Percentiles rank a stretch among this genome's conserved stretches.
phyloP scores from a whole-genome alignment of 2,329 filamentous ascomycete genomes.

The Xylaria sp. region DNA sequence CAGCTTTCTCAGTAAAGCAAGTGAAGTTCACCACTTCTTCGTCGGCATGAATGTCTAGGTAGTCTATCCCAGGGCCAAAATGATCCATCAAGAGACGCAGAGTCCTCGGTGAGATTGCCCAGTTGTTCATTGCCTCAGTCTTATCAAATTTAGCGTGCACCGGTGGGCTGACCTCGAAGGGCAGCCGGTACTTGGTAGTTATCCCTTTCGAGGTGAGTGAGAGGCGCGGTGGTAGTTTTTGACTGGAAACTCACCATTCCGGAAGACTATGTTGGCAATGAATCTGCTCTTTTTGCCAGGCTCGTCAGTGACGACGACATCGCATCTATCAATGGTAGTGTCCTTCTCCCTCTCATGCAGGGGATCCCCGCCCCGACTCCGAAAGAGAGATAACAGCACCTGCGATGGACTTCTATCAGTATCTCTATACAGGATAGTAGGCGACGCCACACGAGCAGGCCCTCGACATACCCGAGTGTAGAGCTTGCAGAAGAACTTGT shows the following conservation, averaged over 20 bases:
- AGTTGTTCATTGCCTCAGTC: slow-evolving; percentile 73
- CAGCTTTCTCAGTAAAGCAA: slow-evolving; percentile 83
- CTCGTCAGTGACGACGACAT: slow-evolving; percentile 78
- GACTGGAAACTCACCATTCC: slow-evolving; percentile 66
- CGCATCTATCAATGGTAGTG: slow-evolving; percentile 77
- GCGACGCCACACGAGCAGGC: not conserved
- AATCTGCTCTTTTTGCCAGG: slow-evolving; percentile 78
- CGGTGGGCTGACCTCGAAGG: slow-evolving; percentile 78
- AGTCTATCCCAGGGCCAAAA: slow-evolving; percentile 82
- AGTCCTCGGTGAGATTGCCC: slow-evolving; percentile 77
- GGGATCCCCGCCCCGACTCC: slow-evolving; percentile 71
- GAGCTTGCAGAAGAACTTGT: slow-evolving; percentile 78
- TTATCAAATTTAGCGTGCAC: slow-evolving; percentile 81
- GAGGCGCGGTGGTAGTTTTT: not conserved
- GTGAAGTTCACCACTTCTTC: slow-evolving; percentile 80
- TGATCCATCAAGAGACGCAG: slow-evolving; percentile 82
- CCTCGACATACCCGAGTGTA: slow-evolving; percentile 70
- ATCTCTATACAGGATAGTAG: slow-evolving; percentile 1
- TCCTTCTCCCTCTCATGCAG: slow-evolving; percentile 70
- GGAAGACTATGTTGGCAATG: slow-evolving; percentile 77
- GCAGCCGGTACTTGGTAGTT: slow-evolving; percentile 80
- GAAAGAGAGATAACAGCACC: slow-evolving; percentile 79
- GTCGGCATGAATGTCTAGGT: slow-evolving; percentile 81
- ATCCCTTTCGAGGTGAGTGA: slow-evolving; percentile 62
- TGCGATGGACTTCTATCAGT: slow-evolving; percentile 45